phyloP scores from a whole-genome alignment of 495 filamentous ascomycete species.

The Trichoderma asperelloides region DNA sequence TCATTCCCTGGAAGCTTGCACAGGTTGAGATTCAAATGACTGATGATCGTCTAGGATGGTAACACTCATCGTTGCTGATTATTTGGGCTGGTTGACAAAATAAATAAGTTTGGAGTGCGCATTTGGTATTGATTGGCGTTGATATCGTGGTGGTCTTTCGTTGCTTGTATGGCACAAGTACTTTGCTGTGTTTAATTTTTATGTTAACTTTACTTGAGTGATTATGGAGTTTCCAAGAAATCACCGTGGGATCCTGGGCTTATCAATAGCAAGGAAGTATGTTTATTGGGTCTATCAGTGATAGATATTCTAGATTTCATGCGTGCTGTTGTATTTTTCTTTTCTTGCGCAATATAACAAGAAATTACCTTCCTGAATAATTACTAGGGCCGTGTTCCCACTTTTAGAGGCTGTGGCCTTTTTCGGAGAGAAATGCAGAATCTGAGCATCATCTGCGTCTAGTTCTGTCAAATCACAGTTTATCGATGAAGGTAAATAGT shows the following conservation, averaged over 20 bases:
- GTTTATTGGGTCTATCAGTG: background rate
- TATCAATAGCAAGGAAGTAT: background rate
- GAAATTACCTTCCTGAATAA: background rate
- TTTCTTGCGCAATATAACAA: background rate
- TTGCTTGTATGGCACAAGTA: background rate
- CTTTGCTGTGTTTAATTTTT: background rate
- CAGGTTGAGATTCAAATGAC: conserved; percentile 58
- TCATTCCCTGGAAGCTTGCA: background rate
- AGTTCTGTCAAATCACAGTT: too few species aligned
- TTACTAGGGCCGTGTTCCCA: background rate
- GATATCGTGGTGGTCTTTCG: background rate
- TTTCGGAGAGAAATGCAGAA: background rate
- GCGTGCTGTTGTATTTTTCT: background rate
- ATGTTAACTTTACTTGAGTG: background rate
- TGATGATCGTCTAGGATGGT: conserved; percentile 59
- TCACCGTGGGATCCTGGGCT: background rate
- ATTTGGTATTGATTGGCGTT: background rate
- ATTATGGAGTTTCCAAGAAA: background rate
- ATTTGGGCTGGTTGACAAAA: conserved; percentile 74
- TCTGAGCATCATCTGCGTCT: background rate
- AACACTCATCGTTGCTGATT: conserved; percentile 85
- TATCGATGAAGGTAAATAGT: too few species aligned
- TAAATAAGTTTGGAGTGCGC: conserved; percentile 16
- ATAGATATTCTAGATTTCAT: background rate
- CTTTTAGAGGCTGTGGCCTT: background rate